Percentiles rank a stretch among this genome's conserved stretches.
Evolutionary conservation across 331 rosid species (phyloP).

Genomic region (Malus hybrid): DNA sequence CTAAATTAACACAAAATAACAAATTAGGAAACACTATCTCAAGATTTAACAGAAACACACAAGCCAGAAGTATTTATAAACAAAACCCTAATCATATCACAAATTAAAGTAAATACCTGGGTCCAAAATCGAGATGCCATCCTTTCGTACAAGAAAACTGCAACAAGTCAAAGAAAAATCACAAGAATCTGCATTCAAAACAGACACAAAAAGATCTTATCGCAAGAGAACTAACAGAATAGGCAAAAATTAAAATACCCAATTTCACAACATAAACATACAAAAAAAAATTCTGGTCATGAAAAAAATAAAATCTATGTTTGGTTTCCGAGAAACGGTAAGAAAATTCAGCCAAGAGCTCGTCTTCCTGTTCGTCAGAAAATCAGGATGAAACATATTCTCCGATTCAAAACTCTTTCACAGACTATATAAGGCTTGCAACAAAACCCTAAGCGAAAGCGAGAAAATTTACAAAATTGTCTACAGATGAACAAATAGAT

Average conservation of each 20-base stretch:
- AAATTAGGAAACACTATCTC: not conserved
- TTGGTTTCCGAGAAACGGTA: not conserved
- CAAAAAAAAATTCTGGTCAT: not conserved
- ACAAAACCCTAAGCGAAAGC: not conserved
- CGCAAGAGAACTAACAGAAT: not conserved
- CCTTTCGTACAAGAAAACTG: not conserved
- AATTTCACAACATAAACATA: not conserved
- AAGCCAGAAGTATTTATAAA: not conserved
- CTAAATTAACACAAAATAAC: constrained; percentile 14
- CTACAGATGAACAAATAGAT: not conserved
- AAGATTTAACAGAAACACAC: not conserved
- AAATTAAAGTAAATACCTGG: constrained; percentile 17
- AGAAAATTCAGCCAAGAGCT: not conserved
- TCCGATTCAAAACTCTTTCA: not conserved
- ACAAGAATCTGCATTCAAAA: not conserved
- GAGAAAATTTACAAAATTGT: not conserved
- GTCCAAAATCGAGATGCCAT: constrained; percentile 39
- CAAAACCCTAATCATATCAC: not conserved
- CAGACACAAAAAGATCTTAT: not conserved
- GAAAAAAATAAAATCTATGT: not conserved
- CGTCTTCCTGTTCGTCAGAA: not conserved
- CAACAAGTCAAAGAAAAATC: not conserved
- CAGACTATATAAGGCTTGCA: not conserved
- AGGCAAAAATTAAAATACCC: not conserved
- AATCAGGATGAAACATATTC: not conserved